Evolutionary conservation across 116 monocot species (phyloP).

Genomic region (Phalaenopsis hybrid): DNA sequence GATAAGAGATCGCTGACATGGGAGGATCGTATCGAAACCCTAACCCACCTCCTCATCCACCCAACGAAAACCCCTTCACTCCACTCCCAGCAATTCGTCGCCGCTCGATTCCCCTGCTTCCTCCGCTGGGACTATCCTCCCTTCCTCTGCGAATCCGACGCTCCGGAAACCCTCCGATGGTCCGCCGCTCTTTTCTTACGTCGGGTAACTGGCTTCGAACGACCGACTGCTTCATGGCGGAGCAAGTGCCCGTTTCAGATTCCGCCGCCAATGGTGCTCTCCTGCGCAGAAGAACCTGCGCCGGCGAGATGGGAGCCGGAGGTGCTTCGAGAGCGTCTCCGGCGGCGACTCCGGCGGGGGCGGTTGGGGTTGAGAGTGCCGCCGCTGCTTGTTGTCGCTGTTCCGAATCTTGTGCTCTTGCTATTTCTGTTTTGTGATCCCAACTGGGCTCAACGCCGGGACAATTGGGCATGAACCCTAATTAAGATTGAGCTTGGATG

Average conservation of each 20-base stretch:
- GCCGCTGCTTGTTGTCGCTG: background rate
- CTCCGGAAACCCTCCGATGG: constrained; percentile 3
- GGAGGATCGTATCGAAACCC: background rate
- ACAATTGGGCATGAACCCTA: background rate
- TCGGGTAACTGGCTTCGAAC: background rate
- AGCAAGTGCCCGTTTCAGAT: constrained; percentile 19
- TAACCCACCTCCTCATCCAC: constrained; percentile 16
- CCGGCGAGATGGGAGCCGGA: constrained; percentile 11
- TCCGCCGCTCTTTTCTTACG: constrained; percentile 11
- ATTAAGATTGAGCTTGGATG: too few relatives aligned
- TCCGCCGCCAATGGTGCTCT: constrained; percentile 15
- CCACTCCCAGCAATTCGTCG: constrained; percentile 20
- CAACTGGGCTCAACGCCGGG: background rate
- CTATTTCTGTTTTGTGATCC: background rate
- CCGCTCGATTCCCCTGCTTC: constrained; percentile 12
- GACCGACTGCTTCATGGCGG: constrained; percentile 9
- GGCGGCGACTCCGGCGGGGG: background rate
- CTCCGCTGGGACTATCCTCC: constrained; percentile 14
- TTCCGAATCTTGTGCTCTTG: constrained; percentile 6
- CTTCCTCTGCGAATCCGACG: background rate
- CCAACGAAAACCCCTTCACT: constrained; percentile 8
- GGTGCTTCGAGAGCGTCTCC: background rate
- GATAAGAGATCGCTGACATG: background rate
- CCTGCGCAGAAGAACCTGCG: constrained; percentile 8
- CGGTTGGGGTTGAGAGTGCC: constrained; percentile 15